Conservation (phyloP, 2,329 filamentous ascomycete genomes). For the Colletotrichum magnum region DNA sequence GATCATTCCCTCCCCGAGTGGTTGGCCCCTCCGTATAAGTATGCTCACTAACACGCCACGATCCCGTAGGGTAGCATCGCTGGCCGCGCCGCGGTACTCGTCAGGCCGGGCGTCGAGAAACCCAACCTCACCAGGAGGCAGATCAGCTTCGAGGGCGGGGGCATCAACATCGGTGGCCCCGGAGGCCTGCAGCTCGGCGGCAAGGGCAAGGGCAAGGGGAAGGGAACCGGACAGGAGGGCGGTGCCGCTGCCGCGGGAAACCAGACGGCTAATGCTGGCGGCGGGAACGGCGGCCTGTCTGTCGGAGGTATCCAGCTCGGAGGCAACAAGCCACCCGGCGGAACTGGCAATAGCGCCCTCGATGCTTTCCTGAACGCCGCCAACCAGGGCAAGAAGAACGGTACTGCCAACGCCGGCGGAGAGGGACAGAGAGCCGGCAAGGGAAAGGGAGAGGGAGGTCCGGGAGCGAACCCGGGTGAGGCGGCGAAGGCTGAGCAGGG, state of each 20-base stretch:
- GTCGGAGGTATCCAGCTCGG: constrained; percentile 22
- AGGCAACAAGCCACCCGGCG: constrained; percentile 7
- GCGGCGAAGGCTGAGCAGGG: constrained; percentile 28
- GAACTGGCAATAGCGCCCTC: constrained; percentile 30
- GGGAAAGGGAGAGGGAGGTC: constrained; percentile 17
- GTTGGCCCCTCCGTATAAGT: background rate
- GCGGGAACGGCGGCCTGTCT: constrained; percentile 31
- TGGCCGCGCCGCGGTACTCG: constrained; percentile 31
- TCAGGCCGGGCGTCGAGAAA: constrained; percentile 6
- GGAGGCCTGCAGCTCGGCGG: constrained; percentile 18
- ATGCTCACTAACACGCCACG: background rate
- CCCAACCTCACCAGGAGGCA: constrained; percentile 22
- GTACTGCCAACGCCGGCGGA: constrained; percentile 25
- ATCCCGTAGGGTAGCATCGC: constrained; percentile 24
- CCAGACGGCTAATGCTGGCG: constrained; percentile 8
- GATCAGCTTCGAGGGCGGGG: constrained; percentile 25
- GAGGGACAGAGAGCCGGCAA: constrained; percentile 4
- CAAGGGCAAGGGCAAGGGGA: constrained; percentile 11
- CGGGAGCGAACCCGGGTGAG: constrained; percentile 16
- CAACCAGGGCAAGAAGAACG: constrained; percentile 25
- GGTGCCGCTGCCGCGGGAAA: constrained; percentile 9
- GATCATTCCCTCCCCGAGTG: background rate
- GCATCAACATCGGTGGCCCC: constrained; percentile 25
- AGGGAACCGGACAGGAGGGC: constrained; percentile 4
- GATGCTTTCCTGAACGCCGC: constrained; percentile 27